A percentile compares a stretch with the other conserved stretches of the same genome.
phyloP scores from a whole-genome alignment of 129 eudicot species.

The Dittrichia graveolens region DNA sequence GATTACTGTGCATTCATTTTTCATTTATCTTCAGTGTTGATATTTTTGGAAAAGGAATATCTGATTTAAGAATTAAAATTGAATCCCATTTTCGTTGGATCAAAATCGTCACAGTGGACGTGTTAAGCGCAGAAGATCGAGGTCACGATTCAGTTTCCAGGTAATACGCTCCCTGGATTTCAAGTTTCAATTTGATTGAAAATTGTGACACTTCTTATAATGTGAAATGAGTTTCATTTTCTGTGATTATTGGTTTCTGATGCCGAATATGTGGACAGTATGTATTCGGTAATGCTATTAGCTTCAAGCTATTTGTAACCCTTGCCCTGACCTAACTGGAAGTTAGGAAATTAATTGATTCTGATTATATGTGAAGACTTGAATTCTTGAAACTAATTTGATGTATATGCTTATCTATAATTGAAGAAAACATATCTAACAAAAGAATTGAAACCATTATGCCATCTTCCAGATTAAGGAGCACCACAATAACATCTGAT shows the following conservation, averaged over 20 bases:
- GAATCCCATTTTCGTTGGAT: conserved; percentile 7
- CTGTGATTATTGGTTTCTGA: conserved; percentile 6
- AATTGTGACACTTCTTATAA: conserved; percentile 25
- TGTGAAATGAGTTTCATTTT: conserved; percentile 23
- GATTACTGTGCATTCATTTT: not conserved
- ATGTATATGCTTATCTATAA: not conserved
- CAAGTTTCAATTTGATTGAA: not conserved
- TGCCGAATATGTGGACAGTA: not conserved
- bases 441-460: not conserved
- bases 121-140: not conserved
- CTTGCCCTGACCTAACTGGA: not conserved
- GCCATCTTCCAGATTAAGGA: not conserved
- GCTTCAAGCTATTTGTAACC: conserved; percentile 16
- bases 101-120: conserved; percentile 2
- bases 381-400: conserved; percentile 22
- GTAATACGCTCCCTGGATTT: conserved; percentile 15
- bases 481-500: not conserved
- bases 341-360: not conserved
- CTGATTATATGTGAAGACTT: not conserved
- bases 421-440: not conserved
- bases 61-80: not conserved
- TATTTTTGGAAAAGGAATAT: no score
- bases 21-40: not conserved
- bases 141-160: conserved; percentile 22
- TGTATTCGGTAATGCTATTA: not conserved